phyloP scores from a whole-genome alignment of 495 filamentous ascomycete genomes.

The Hyphodiscus hymeniophilus region DNA sequence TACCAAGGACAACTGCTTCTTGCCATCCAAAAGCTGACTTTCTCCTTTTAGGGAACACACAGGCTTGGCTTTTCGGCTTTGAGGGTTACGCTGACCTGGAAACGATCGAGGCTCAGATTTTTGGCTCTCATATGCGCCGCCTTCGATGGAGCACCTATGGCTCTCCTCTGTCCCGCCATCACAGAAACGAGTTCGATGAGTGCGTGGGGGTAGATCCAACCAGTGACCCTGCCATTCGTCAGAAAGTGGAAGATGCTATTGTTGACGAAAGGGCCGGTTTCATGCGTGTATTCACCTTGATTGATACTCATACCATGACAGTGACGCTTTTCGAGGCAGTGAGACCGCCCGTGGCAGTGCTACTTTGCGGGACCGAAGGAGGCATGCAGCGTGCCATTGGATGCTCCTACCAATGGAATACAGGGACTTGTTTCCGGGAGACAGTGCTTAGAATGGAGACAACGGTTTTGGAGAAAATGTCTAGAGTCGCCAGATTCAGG shows the following conservation, averaged over 20 bases:
- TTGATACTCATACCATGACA: constrained; percentile 23
- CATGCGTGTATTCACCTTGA: constrained; percentile 22
- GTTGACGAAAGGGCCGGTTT: neutral
- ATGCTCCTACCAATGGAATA: constrained; percentile 19
- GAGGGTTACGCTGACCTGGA: constrained; percentile 19
- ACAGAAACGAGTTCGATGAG: neutral
- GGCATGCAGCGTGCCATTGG: constrained; percentile 34
- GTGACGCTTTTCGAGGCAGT: constrained; percentile 29
- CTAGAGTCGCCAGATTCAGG: neutral
- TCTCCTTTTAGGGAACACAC: constrained; percentile 15
- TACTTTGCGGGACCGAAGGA: constrained; percentile 31
- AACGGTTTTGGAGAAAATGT: constrained; percentile 15
- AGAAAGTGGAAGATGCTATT: neutral
- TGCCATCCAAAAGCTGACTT: no score
- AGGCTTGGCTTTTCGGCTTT: constrained; percentile 22
- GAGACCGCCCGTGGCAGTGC: constrained; percentile 28
- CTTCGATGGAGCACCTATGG: neutral
- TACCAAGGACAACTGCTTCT: no score
- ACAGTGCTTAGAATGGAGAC: constrained; percentile 12
- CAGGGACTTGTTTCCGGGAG: constrained; percentile 6
- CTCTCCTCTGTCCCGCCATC: neutral
- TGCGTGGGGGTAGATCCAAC: neutral
- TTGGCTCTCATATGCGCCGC: neutral
- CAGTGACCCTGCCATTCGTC: neutral
- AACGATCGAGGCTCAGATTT: constrained; percentile 20